Base-by-base conservation (phyloP, 1,284 basidiomycete genomes). In the Coriolopsis trogii region DNA sequence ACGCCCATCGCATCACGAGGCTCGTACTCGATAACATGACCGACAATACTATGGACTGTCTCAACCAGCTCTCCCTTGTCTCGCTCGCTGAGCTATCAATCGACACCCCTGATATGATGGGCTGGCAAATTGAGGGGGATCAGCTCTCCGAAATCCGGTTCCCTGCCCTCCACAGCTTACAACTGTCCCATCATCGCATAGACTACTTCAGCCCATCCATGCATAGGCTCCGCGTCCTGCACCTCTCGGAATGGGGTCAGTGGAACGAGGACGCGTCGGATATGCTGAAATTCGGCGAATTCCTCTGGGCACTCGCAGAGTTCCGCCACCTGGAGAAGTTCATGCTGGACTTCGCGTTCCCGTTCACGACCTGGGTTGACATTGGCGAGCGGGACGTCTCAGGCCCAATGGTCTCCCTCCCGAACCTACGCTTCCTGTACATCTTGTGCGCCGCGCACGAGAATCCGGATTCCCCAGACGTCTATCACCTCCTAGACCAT, bases 401-500 rank as follows among this genome's bases (percentile, higher is more conserved):
- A 15, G 40, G 40, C 25, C 42, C 31, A 8, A 26, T 26, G 31
- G 21, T 44, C 15, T n/a, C 30, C 23, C 42, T 44, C 18, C 23
- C 42, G 6, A 34, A 36, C 33, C 34, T 44, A 3, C 31, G 23
- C 15, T 25, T 7, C 8, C 10, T 36, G 13, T 24, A 34, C 31
- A 24, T 44, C 31, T n/a, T 36, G 12, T 34, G 30, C 25, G 21
- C 30, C 15, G 6, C 20, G 4, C n/a, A 23, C 15, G 42, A 44
- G 3, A 25, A 41, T 15, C 39, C 39, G 12, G 10, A 23, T 12
- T 44, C 42, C 7, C 42, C 42, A n/a, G 42, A 44, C 30, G 8
- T 44, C 15, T 44, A 34, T n/a, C 42, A 44, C 31, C 42, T 44
- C 9, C 42, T 44, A 3, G 26, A n/a, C 3, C 42, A 44, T 9